These are phyloP conservation scores for Chondrostereum purpureum DNA, from an alignment of 1,284 basidiomycete genomes.

Conservation along the genomic window DNA sequence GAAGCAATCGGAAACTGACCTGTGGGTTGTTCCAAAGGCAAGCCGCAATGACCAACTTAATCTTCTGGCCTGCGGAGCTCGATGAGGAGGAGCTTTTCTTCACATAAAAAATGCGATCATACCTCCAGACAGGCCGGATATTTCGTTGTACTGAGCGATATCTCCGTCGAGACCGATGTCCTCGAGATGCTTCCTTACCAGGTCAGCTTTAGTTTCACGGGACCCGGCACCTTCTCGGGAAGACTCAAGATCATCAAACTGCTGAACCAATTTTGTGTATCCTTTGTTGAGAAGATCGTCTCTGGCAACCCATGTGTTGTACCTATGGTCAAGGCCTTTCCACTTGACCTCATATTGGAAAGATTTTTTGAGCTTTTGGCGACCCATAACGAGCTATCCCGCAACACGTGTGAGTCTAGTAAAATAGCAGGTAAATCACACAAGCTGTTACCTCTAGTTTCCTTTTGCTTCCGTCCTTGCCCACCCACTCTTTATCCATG, in stretches of 20 bases:
- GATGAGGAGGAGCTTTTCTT: conserved; percentile 2
- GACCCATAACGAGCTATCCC: conserved; percentile 70
- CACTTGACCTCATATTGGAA: conserved; percentile 98
- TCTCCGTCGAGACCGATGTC: conserved; percentile 96
- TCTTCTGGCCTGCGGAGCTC: conserved; percentile 74
- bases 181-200: conserved; percentile 86
- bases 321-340: conserved; percentile 88
- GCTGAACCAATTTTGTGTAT: conserved; percentile 87
- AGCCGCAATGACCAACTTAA: conserved; percentile 93
- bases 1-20: conserved; percentile 33
- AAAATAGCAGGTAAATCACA: conserved; percentile 5
- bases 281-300: conserved; percentile 87
- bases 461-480: conserved; percentile 86
- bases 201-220: conserved; percentile 74
- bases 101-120: conserved; percentile 20
- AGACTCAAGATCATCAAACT: conserved; percentile 96
- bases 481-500: conserved; percentile 86
- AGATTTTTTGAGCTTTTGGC: conserved; percentile 96
- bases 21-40: conserved; percentile 95
- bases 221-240: conserved; percentile 89
- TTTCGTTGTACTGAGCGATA: conserved; percentile 96
- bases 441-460: conserved; percentile 71
- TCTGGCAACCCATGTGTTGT: conserved; percentile 92
- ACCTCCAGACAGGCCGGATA: conserved; percentile 85
- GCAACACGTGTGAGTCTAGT: conserved; percentile 6